phyloP scores from a whole-genome alignment of 441 rosid species.

The Aquilaria agallochum region DNA sequence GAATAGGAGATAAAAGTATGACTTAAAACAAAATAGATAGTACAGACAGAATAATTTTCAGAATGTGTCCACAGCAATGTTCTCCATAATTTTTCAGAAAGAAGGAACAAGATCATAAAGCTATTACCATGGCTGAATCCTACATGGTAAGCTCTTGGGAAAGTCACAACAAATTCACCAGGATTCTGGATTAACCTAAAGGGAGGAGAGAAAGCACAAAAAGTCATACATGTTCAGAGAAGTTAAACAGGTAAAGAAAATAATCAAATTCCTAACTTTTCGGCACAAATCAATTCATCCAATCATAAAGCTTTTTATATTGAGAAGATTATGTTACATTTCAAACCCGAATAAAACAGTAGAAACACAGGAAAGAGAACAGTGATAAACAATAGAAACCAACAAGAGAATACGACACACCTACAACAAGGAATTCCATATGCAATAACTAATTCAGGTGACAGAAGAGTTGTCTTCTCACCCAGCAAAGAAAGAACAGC shows the following conservation, averaged over 20 bases:
- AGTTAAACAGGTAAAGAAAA: constrained; percentile 19
- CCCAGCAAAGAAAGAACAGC: constrained; percentile 89
- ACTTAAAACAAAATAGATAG: too few species aligned
- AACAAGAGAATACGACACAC: constrained; percentile 34
- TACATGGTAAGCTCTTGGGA: constrained; percentile 98
- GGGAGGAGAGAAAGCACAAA: constrained; percentile 30
- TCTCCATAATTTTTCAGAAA: constrained; percentile 4
- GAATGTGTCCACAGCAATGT: too few species aligned
- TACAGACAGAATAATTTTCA: too few species aligned
- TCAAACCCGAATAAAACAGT: not conserved
- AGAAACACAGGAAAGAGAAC: constrained; percentile 8
- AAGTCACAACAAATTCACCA: constrained; percentile 99
- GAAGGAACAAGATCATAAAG: constrained; percentile 17
- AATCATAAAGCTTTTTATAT: not conserved
- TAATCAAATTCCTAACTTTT: constrained; percentile 9
- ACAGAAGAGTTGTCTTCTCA: constrained; percentile 97
- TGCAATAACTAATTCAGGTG: constrained; percentile 80
- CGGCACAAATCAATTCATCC: constrained; percentile 6
- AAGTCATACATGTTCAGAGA: constrained; percentile 7
- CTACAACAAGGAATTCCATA: constrained; percentile 97
- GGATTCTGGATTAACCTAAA: constrained; percentile 95
- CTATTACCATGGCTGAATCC: constrained; percentile 99
- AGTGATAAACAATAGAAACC: constrained; percentile 7
- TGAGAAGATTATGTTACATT: constrained; percentile 1
- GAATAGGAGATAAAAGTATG: too few species aligned